Base-by-base conservation (phyloP, 129 eudicot genomes). In the Helichrysum umbraculigerum region DNA sequence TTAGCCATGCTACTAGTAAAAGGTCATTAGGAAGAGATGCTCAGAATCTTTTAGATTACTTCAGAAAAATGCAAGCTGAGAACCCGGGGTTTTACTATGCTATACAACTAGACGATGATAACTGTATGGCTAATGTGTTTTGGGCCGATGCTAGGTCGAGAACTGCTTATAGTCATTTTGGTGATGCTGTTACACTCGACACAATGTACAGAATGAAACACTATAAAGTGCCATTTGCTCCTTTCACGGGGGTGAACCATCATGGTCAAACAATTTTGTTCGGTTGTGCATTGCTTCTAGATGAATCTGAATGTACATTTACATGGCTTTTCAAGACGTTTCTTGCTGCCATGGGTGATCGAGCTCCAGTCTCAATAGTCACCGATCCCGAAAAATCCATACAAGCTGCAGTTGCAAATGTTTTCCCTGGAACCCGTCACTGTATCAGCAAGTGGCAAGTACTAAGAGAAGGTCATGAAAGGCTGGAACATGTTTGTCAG, bases 101-200 rank as follows among this genome's bases (percentile, higher is more conserved):
- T 6, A 83, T 92, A 79, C 98, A 92, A 67, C 85, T 92, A 16
- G 98, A 92, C 70, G 94, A 92, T 50, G 96, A 92, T 76, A 88
- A 88, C 74, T 89, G 83, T 56, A 90, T 92, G 96, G 92, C 92
- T 57, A 92, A 90, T 70, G 92, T 86, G 66, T 92, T 92, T 80
- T 92, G 98, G 98, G 92, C 98, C 14, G 96, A 92, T 75, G 89
- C 96, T 68, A 90, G 94, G 83, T 92, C 98, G 37, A 92, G 98
- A 84, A 83, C 87, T 28, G 91, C 98, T 57, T 92, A 92, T 66
- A 80, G 82, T 80, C 90, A 92, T 86, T 90, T 92, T 81, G 94
- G 98, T 33, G 98, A 92, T 70, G 87, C 86, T 17, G 89, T 92
- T 79, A 86, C 82, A 68, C 76, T 92, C 32, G 96, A 92, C 57